A percentile compares a stretch with the other conserved stretches of the same genome.
These are phyloP conservation scores for Pseudogymnoascus sp. DNA, from an alignment of 2,329 filamentous ascomycete species.

Conservation along the genomic window DNA sequence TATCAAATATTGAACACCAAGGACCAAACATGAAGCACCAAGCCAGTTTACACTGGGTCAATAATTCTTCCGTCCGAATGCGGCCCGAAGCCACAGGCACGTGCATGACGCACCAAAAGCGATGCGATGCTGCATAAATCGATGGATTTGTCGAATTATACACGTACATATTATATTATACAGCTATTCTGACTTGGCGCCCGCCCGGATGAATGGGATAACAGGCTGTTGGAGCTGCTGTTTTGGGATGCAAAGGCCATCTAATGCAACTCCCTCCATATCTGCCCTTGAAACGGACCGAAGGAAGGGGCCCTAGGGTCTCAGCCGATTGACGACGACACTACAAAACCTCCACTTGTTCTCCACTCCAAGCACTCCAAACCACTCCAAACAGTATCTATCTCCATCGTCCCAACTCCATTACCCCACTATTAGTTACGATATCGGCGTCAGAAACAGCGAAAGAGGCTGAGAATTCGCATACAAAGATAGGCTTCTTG, in stretches of 20 bases:
- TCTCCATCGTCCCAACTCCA: background rate
- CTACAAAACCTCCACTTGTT: constrained; percentile 8
- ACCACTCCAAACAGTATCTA: no score
- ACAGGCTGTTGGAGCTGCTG: background rate
- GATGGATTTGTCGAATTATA: constrained; percentile 2
- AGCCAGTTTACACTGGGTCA: background rate
- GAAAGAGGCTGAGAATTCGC: background rate
- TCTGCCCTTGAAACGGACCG: background rate
- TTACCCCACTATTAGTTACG: constrained; percentile 8
- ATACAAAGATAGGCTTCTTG: background rate
- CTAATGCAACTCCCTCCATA: background rate
- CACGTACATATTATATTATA: background rate
- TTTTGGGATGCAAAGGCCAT: background rate
- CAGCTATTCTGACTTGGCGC: background rate
- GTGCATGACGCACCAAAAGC: background rate
- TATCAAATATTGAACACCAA: background rate
- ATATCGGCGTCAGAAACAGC: background rate
- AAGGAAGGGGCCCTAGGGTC: background rate
- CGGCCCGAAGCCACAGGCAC: constrained; percentile 3
- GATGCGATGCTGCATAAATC: background rate
- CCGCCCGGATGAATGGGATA: background rate
- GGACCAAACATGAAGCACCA: background rate
- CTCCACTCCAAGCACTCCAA: no score
- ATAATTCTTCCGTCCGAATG: constrained; percentile 6
- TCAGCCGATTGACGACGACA: background rate